Conservation (phyloP, 306 rosid genomes). For the Arachis hypogaea region DNA sequence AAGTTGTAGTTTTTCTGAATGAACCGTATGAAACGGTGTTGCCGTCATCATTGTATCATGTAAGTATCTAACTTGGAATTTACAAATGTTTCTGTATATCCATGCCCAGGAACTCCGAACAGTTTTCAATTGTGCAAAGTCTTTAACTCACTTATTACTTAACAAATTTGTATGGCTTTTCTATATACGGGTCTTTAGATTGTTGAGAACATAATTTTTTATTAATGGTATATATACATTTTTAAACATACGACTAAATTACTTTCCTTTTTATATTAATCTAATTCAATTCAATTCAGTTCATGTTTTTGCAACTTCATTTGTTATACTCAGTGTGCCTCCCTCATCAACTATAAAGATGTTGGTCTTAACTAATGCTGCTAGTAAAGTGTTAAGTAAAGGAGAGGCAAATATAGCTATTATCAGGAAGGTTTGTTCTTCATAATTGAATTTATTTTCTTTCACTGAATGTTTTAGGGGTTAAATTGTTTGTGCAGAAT, state of each 20-base stretch:
- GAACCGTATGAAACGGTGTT: no score
- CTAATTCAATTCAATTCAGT: slow-evolving; percentile 12
- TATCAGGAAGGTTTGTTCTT: slow-evolving; percentile 81
- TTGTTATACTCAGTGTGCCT: slow-evolving; percentile 55
- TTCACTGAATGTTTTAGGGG: slow-evolving; percentile 6
- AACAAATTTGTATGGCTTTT: no score
- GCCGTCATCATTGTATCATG: no score
- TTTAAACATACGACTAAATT: neutral
- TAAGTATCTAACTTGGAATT: no score
- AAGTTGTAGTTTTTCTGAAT: no score
- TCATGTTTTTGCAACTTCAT: slow-evolving; percentile 26
- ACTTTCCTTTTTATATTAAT: neutral
- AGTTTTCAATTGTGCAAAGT: no score
- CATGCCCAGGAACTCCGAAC: no score
- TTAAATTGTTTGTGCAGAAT: no score
- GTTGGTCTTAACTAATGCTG: slow-evolving; percentile 85
- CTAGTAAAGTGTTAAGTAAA: slow-evolving; percentile 93
- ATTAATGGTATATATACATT: neutral
- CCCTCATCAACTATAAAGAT: slow-evolving; percentile 73
- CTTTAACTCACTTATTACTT: no score
- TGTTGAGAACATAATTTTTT: neutral
- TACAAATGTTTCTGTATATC: no score
- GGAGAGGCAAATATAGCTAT: slow-evolving; percentile 91
- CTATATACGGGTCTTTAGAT: no score
- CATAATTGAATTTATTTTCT: slow-evolving; percentile 16